These are phyloP conservation scores for Quillaja saponaria DNA, from an alignment of 306 rosid species.

Conservation along the genomic window DNA sequence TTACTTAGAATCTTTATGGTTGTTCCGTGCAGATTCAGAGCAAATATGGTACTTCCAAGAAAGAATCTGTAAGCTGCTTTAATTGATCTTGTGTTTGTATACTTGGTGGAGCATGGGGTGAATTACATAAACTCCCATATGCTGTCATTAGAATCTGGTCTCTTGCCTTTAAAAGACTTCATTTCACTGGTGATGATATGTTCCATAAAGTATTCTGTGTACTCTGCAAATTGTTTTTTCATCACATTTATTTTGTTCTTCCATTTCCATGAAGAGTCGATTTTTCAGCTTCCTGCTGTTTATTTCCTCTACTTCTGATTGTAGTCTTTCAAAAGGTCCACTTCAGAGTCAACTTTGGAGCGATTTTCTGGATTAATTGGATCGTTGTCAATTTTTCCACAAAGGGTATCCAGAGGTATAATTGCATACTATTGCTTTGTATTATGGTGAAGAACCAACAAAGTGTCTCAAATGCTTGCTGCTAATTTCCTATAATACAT, in stretches of 20 bases:
- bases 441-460: conserved; percentile 14
- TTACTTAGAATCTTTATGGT: conserved; percentile 12
- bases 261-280: conserved; percentile 1
- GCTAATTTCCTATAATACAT: conserved; percentile 5
- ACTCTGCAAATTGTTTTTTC: background rate
- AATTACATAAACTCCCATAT: background rate
- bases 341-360: conserved; percentile 80
- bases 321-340: conserved; percentile 75
- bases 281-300: conserved; percentile 2
- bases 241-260: conserved; percentile 10
- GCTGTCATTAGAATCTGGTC: background rate
- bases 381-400: conserved; percentile 75
- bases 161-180: background rate
- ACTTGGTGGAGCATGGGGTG: background rate
- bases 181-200: too few relatives aligned
- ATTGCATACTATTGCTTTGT: conserved; percentile 4
- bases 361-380: conserved; percentile 75
- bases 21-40: conserved; percentile 66
- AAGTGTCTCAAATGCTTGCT: background rate
- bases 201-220: too few relatives aligned
- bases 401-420: conserved; percentile 69
- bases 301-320: conserved; percentile 23
- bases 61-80: conserved; percentile 64
- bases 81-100: background rate
- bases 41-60: conserved; percentile 67